These are phyloP conservation scores for Zostera marina DNA, from an alignment of 116 monocot genomes.

Conservation along the genomic window DNA sequence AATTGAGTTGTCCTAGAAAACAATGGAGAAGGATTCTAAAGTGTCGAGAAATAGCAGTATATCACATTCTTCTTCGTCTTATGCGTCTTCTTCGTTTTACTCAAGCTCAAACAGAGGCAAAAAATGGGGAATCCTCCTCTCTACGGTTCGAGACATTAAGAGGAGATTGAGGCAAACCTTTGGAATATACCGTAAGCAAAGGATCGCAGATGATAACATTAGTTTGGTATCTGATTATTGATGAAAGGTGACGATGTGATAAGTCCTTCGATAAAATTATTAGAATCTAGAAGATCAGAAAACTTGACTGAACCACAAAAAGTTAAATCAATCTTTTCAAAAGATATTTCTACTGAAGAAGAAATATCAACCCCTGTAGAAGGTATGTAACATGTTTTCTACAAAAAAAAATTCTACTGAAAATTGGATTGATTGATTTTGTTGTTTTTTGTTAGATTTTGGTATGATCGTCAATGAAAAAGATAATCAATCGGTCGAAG, in stretches of 20 bases:
- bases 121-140: conserved; percentile 26
- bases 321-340: not conserved
- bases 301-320: not conserved
- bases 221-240: conserved; percentile 4
- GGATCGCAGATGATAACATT: conserved; percentile 8
- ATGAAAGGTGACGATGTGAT: conserved; percentile 4
- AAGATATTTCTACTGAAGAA: too few species aligned
- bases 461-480: not conserved
- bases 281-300: not conserved
- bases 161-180: conserved; percentile 28
- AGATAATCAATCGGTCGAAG: conserved; percentile 1
- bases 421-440: not conserved
- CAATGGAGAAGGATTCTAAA: conserved; percentile 43
- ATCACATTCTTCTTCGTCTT: conserved; percentile 11
- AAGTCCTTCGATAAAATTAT: conserved; percentile 1
- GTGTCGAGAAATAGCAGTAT: conserved; percentile 9
- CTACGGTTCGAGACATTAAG: conserved; percentile 49
- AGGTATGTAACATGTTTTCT: not conserved
- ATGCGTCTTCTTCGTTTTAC: conserved; percentile 10
- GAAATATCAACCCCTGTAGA: too few species aligned
- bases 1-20: conserved; percentile 9
- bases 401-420: not conserved
- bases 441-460: not conserved
- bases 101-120: conserved; percentile 9
- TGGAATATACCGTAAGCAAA: conserved; percentile 19